Evolutionary conservation across 2,329 filamentous ascomycete species (phyloP).

Genomic region (Colletotrichum sp.): DNA sequence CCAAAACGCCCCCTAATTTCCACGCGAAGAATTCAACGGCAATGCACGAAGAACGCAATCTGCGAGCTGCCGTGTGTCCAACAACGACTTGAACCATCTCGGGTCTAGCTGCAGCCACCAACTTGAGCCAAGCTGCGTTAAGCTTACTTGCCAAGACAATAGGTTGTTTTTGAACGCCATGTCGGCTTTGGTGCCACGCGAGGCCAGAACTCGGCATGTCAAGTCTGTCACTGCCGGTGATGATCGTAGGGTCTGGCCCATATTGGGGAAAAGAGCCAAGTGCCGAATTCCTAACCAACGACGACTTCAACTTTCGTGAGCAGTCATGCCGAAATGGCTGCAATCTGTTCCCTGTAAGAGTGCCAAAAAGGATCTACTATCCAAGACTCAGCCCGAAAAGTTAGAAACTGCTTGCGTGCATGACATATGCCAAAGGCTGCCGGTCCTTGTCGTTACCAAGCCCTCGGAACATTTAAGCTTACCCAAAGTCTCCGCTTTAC

Average conservation of each 20-base stretch:
- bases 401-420: neutral
- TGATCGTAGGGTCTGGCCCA: neutral
- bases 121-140: neutral
- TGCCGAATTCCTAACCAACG: neutral
- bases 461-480: neutral
- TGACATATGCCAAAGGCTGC: neutral
- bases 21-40: neutral
- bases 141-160: neutral
- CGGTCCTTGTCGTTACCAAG: neutral
- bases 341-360: neutral
- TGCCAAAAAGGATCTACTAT: neutral
- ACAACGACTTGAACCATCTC: neutral
- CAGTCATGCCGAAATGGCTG: neutral
- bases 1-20: neutral
- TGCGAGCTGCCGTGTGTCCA: neutral
- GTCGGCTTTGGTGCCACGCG: neutral
- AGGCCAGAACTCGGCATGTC: neutral
- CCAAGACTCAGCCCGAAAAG: neutral
- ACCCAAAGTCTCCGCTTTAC: neutral
- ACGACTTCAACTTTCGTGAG: neutral
- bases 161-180: neutral
- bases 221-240: neutral
- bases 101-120: neutral
- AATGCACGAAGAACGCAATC: neutral
- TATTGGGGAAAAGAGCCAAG: neutral